Conservation (phyloP, 2,329 filamentous ascomycete genomes). For the Aspergillus tamarii region DNA sequence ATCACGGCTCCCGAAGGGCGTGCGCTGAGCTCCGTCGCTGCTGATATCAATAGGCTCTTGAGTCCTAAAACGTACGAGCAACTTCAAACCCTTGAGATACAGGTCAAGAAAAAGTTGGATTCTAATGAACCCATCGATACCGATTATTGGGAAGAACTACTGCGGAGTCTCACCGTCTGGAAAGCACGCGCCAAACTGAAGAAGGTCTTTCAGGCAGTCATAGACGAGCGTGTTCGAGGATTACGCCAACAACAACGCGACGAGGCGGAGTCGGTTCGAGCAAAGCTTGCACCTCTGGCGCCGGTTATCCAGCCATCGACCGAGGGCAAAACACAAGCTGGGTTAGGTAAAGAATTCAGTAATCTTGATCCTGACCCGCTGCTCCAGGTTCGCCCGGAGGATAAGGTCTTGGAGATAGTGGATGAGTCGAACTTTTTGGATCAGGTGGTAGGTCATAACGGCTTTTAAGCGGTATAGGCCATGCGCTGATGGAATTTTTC, state of each 20-base stretch:
- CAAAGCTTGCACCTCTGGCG: slow-evolving; percentile 57
- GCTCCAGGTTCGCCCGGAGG: slow-evolving; percentile 65
- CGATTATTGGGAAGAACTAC: slow-evolving; percentile 95
- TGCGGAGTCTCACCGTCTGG: slow-evolving; percentile 83
- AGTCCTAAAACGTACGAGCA: slow-evolving; percentile 84
- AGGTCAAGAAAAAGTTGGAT: slow-evolving; percentile 82
- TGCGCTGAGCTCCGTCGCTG: slow-evolving; percentile 77
- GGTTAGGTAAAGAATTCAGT: slow-evolving; percentile 39
- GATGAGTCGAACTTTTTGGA: slow-evolving; percentile 63
- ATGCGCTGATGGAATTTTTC: slow-evolving; percentile 16
- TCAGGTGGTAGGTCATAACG: slow-evolving; percentile 50
- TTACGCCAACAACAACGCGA: slow-evolving; percentile 69
- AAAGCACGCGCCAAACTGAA: slow-evolving; percentile 87
- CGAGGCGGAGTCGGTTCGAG: slow-evolving; percentile 62
- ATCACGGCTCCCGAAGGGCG: slow-evolving; percentile 69
- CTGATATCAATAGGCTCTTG: slow-evolving; percentile 86
- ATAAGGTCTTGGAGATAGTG: slow-evolving; percentile 62
- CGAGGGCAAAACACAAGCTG: slow-evolving; percentile 6
- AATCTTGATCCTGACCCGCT: slow-evolving; percentile 67
- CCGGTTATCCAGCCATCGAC: slow-evolving; percentile 33
- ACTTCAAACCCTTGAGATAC: slow-evolving; percentile 80
- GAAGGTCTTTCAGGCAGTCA: slow-evolving; percentile 75
- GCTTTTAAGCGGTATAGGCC: neutral
- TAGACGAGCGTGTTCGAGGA: slow-evolving; percentile 67
- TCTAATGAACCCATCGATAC: slow-evolving; percentile 92